Evolutionary conservation across 768 basidiomycete genomes (phyloP).

Genomic region (Xerocomus brunneocitrinus): DNA sequence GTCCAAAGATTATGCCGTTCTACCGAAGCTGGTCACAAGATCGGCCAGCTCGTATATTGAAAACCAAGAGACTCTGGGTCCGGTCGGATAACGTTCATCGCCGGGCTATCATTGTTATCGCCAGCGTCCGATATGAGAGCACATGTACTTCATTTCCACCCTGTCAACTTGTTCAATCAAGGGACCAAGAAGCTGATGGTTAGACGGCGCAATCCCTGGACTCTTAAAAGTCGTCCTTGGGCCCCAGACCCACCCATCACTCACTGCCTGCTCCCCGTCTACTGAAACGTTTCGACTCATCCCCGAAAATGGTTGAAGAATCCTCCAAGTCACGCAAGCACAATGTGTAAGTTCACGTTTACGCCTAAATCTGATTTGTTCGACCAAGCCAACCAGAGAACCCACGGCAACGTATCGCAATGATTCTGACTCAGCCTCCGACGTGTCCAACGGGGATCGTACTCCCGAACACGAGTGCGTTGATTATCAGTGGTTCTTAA

Average conservation of each 20-base stretch:
- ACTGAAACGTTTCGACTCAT: background rate
- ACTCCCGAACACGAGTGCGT: background rate
- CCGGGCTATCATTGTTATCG: conserved; percentile 13
- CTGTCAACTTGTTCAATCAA: conserved; percentile 5
- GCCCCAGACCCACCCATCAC: background rate
- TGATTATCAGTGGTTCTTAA: background rate
- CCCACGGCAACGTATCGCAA: background rate
- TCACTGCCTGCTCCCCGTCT: background rate
- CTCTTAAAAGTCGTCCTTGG: conserved; percentile 10
- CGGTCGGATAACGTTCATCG: background rate
- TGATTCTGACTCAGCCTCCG: background rate
- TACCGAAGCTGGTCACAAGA: background rate
- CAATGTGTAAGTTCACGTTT: background rate
- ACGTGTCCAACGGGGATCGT: background rate
- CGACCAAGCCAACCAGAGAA: background rate
- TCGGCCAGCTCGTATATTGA: background rate
- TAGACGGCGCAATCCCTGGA: conserved; percentile 5
- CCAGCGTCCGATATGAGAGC: conserved; percentile 4
- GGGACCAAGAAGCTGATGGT: conserved; percentile 1
- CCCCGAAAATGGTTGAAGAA: background rate
- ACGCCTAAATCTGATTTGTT: background rate
- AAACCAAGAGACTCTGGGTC: background rate
- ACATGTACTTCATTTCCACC: conserved; percentile 6
- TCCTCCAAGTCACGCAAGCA: background rate
- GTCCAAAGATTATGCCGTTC: background rate